Percentiles rank a stretch among this genome's conserved stretches.
Conservation (phyloP, 2,329 filamentous ascomycete genomes). For the Aspergillus sp. region DNA sequence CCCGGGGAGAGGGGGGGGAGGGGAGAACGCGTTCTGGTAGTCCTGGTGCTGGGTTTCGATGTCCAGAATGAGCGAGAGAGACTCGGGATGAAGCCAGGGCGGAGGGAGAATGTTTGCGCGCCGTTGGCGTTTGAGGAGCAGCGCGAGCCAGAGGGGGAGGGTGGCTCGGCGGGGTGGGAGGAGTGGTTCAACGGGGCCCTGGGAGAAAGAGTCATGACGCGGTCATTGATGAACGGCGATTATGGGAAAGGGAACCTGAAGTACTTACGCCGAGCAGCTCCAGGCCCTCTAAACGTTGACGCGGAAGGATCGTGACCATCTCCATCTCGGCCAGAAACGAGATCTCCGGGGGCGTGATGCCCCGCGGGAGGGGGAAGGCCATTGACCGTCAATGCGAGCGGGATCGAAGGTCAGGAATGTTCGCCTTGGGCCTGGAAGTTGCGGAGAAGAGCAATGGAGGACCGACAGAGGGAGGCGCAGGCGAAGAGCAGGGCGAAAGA, state of each 20-base stretch:
- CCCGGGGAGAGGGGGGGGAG: slow-evolving; percentile 67
- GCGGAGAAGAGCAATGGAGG: neutral
- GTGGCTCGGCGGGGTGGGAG: slow-evolving; percentile 77
- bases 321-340: slow-evolving; percentile 98
- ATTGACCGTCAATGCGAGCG: slow-evolving; percentile 38
- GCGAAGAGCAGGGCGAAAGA: neutral
- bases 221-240: neutral
- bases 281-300: slow-evolving; percentile 83
- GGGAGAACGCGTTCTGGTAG: slow-evolving; percentile 71
- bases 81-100: slow-evolving; percentile 77
- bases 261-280: slow-evolving; percentile 76
- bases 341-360: slow-evolving; percentile 81
- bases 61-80: slow-evolving; percentile 74
- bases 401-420: neutral
- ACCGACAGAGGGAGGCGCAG: neutral
- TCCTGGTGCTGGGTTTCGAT: slow-evolving; percentile 68
- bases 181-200: slow-evolving; percentile 77
- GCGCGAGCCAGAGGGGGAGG: slow-evolving; percentile 88
- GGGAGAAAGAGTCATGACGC: slow-evolving; percentile 1
- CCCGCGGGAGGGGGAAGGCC: slow-evolving; percentile 62
- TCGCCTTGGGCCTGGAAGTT: neutral
- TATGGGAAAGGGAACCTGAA: neutral
- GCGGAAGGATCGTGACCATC: slow-evolving; percentile 85
- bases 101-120: slow-evolving; percentile 91
- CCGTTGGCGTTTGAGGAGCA: slow-evolving; percentile 90